Percentiles rank a stretch among this genome's conserved stretches.
Conservation (phyloP, 164 flowering plant species). For the Litsea cubeba region DNA sequence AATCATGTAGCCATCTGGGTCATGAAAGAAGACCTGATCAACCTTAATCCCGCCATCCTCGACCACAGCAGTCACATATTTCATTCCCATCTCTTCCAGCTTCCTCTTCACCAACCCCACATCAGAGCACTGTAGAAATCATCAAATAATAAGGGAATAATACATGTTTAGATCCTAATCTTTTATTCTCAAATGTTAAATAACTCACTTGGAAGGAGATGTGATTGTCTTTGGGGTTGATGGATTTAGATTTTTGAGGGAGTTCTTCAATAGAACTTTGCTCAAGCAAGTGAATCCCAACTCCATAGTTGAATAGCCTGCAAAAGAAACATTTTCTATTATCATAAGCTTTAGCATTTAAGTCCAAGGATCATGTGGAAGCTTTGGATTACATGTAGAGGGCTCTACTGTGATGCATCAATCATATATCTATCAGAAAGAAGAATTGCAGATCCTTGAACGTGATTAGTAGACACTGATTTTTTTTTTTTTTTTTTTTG, state of each 20-base stretch:
- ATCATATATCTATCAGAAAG: no score
- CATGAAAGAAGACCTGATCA: slow-evolving; percentile 82
- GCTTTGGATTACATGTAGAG: no score
- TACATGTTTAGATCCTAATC: background rate
- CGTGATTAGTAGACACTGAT: no score
- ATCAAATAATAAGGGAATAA: background rate
- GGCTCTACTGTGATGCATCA: no score
- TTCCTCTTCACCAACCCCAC: slow-evolving; percentile 43
- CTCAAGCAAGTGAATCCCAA: slow-evolving; percentile 73
- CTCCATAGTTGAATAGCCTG: slow-evolving; percentile 67
- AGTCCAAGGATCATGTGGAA: no score
- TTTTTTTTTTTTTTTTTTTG: no score
- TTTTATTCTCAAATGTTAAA: background rate
- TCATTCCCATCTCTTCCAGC: slow-evolving; percentile 52
- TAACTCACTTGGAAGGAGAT: slow-evolving; percentile 61
- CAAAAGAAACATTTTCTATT: background rate
- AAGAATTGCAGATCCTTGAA: no score
- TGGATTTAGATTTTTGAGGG: slow-evolving; percentile 25
- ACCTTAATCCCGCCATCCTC: slow-evolving; percentile 57
- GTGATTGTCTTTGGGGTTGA: slow-evolving; percentile 71
- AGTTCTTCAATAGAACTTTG: slow-evolving; percentile 20
- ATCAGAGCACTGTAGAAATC: slow-evolving; percentile 39
- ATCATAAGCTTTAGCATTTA: no score
- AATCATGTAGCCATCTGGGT: slow-evolving; percentile 85
- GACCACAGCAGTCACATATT: slow-evolving; percentile 50